phyloP scores from a whole-genome alignment of 2,329 filamentous ascomycete genomes.

The Blastomyces emzantsi region DNA sequence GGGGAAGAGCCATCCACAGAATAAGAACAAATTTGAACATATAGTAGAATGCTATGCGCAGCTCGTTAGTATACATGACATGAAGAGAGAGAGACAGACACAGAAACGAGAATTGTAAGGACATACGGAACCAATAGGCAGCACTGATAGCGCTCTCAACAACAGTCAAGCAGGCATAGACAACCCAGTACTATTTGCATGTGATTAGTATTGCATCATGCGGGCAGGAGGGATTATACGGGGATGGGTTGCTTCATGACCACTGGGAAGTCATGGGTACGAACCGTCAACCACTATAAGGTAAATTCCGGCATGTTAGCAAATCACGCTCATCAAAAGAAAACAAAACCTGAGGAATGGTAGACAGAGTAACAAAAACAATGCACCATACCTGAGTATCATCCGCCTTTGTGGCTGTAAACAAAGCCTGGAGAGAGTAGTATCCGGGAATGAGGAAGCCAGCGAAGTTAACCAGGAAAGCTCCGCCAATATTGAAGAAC shows the following conservation, averaged over 20 bases:
- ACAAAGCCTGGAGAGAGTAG: conserved; percentile 57
- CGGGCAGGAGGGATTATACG: conserved; percentile 12
- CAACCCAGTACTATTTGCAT: conserved; percentile 54
- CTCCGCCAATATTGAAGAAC: conserved; percentile 63
- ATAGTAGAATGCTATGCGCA: conserved; percentile 73
- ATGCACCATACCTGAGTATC: conserved; percentile 50
- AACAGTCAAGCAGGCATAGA: conserved; percentile 56
- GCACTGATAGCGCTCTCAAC: conserved; percentile 58
- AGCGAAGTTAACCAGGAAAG: conserved; percentile 59
- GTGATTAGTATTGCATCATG: conserved; percentile 16
- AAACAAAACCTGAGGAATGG: background rate
- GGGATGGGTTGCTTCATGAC: conserved; percentile 22
- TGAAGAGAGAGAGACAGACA: background rate
- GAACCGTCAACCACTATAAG: conserved; percentile 51
- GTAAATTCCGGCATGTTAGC: conserved; percentile 20
- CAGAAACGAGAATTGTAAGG: background rate
- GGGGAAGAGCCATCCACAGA: conserved; percentile 94
- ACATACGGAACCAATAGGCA: conserved; percentile 59
- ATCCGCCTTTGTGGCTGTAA: conserved; percentile 51
- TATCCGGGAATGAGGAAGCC: conserved; percentile 58
- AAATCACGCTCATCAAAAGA: background rate
- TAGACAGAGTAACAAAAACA: background rate
- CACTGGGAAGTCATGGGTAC: conserved; percentile 21
- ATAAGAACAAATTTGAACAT: conserved; percentile 98
- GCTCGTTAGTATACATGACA: background rate